Evolutionary conservation across 129 eudicot genomes (phyloP), one percentile per base, ranked within the genome.

Genomic region (Flaveria ramosissima): DNA sequence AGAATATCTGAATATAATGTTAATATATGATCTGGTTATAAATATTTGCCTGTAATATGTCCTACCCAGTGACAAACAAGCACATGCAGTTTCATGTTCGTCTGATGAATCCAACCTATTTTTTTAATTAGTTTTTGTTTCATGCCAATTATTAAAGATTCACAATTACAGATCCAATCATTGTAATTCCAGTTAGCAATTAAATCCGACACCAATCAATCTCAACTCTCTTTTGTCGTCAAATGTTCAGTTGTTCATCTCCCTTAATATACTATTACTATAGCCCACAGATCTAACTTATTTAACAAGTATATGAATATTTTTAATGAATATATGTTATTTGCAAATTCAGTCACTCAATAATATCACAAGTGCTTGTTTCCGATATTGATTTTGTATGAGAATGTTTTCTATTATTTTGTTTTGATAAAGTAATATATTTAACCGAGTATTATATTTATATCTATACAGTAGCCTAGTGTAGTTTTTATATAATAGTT

Each of bases 71-170:
- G 83, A 21, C 55, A 79, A 72, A 64, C 48, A 36, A 32, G 78
- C 83, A 79, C 83, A 72, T 71, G 83, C 36, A 13, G 7, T 72
- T 62, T 79, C 83, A 79, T 72, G 83, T 71, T 79, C 78, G 16
- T 41, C 78, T 79, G 72, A 71, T 78, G 53, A 36, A 62, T 65
- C 56, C 78, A 66, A 79, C 73, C 73, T 71, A 64, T 46, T 16
- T 47, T 11, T 11, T 23, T 14, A 1, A 7, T 7, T 75, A 12
- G 2, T 30, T 24, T n/a, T 53, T 42, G 46, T 4, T 16, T 7
- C n/a, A 19, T 50, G 69, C 41, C 53, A 20, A 7, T 53, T 68
- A 68, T 55, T 77, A 42, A 55, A 77, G 11, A 68, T 41, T 20
- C 1, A 36, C 16, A 24, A 24, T 20, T 15, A 77, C 57, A 43